Evolutionary conservation across 2,329 filamentous ascomycete species (phyloP).

Genomic region (Didymella segeticola): DNA sequence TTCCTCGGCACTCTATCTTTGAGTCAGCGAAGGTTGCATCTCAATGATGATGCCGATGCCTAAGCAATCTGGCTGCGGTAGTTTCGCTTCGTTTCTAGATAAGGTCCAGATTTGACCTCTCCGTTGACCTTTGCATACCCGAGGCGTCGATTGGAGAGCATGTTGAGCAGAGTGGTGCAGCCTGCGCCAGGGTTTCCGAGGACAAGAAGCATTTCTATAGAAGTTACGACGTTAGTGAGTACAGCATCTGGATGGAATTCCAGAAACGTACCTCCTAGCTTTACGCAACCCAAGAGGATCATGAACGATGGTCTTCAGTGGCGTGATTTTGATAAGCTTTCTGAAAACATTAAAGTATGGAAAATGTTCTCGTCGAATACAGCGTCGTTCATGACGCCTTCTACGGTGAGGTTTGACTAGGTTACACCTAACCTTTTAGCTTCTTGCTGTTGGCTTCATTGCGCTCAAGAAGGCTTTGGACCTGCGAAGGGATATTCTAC

Average conservation of each 20-base stretch:
- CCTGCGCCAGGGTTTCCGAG: conserved; percentile 65
- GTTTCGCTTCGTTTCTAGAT: conserved; percentile 73
- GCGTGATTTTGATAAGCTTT: conserved; percentile 54
- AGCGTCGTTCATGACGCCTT: conserved; percentile 70
- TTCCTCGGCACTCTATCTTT: conserved; percentile 69
- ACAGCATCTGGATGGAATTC: neutral
- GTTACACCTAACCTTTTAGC: conserved; percentile 76
- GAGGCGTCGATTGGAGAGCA: conserved; percentile 55
- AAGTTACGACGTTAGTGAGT: neutral
- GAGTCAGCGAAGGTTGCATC: neutral
- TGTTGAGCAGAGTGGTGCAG: conserved; percentile 69
- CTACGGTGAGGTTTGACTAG: conserved; percentile 75
- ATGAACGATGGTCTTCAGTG: conserved; percentile 66
- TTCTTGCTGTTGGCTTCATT: conserved; percentile 1
- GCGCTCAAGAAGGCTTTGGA: conserved; percentile 3
- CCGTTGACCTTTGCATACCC: conserved; percentile 79
- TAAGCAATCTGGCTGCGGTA: conserved; percentile 65
- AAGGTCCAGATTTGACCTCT: conserved; percentile 55
- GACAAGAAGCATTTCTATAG: conserved; percentile 69
- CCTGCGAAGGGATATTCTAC: conserved; percentile 14
- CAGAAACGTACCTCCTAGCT: conserved; percentile 58
- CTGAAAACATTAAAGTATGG: conserved; percentile 57
- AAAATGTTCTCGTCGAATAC: conserved; percentile 68
- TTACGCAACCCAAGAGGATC: conserved; percentile 66
- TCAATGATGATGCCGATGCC: conserved; percentile 16